Percentiles rank a stretch among this genome's conserved stretches.
phyloP scores from a whole-genome alignment of 169 alveolate species.

The Cryptosporidium felis region DNA sequence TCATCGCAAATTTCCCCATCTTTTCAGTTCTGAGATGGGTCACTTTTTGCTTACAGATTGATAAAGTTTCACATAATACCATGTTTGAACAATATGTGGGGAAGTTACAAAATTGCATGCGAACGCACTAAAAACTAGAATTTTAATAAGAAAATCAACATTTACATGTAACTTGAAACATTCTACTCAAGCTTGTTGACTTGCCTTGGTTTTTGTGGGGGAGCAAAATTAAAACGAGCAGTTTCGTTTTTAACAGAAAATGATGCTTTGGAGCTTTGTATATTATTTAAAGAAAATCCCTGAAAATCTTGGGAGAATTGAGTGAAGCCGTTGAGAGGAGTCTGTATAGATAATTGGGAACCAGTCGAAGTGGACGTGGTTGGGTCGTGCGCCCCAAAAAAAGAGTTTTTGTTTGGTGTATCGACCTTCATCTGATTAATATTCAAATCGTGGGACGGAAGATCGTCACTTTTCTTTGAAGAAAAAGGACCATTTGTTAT shows the following conservation, averaged over 20 bases:
- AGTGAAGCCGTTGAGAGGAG: constrained; percentile 24
- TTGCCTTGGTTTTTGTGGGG: constrained; percentile 70
- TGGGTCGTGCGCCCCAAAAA: background rate
- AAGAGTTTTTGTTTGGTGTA: background rate
- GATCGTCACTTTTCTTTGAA: background rate
- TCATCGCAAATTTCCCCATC: constrained; percentile 18
- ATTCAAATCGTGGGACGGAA: no score
- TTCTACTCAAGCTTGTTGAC: constrained; percentile 57
- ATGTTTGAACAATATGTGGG: constrained; percentile 17
- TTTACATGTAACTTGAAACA: background rate
- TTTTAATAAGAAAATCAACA: background rate
- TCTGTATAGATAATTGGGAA: background rate
- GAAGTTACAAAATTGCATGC: constrained; percentile 40
- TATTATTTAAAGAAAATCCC: constrained; percentile 11
- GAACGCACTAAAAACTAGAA: background rate
- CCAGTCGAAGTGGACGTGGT: background rate
- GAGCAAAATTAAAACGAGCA: constrained; percentile 48
- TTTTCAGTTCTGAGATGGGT: background rate
- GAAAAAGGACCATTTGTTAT: constrained; percentile 36
- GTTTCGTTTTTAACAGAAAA: background rate
- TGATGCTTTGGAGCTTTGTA: background rate
- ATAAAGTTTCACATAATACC: background rate
- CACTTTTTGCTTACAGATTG: background rate
- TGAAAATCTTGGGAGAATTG: constrained; percentile 1
- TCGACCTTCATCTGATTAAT: no score